Evolutionary conservation across 352 stramenopile species (phyloP), one percentile per base, ranked within the genome.

Genomic region (Globisporangium nunn): DNA sequence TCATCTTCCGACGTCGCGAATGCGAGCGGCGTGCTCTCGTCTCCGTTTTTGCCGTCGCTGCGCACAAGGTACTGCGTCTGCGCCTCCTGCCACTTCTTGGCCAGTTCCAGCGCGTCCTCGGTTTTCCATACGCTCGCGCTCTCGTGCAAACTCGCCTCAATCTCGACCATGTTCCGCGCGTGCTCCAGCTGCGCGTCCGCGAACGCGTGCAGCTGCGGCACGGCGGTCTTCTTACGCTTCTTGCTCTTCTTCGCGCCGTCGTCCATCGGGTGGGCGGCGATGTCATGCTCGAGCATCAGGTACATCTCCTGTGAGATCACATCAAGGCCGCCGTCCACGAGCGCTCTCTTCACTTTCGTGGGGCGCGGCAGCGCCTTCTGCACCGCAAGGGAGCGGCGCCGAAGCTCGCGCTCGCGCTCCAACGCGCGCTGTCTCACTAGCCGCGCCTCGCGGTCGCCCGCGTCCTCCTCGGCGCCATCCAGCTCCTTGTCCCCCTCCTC

Each of bases 401-500:
- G 71, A 5, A 81, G 71, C 63, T 95, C 84, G 31, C 63, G 64
- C 48, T 90, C 80, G 40, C 62, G 59, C 59, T 84, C 71, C 1
- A 70, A 49, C 47, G 86, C 64, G 15, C 67, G 72, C 50, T 87
- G 70, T 11, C 64, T 68, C 37, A 71, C 58, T 47, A 87, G 48
- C 18, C 85, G 76, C 23, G 72, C 74, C 56, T 97, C 87, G 8
- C 75, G 69, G 45, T 96, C 87, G 7, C 85, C 85, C 17, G 88
- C 88, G 52, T 97, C 91, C 55, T 96, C 83, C 28, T 54, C 39
- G 49, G 54, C 61, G 30, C 48, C 41, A 0, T 18, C 56, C 23
- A 45, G 50, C 12, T 23, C 33, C 12, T 23, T 23, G 15, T 54
- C 39, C 2, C 11, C 10, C 17, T 81, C 74, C 17, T 77, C 67